phyloP scores from a whole-genome alignment of 805 yeast genomes.

The Myxozyma vanderwaltii region DNA sequence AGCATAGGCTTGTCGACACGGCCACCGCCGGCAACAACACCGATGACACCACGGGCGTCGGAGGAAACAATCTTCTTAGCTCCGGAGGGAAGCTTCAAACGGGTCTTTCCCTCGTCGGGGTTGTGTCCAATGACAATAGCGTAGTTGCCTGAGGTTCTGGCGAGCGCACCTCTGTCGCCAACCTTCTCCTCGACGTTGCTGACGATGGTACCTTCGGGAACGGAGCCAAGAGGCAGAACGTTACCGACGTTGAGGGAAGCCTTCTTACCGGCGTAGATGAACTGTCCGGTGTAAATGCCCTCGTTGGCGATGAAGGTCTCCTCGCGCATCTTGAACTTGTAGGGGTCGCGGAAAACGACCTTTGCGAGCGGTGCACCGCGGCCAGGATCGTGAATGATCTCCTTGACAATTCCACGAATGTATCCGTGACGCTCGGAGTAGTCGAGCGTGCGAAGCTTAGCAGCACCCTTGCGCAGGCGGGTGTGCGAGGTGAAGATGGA shows the following conservation, averaged over 20 bases:
- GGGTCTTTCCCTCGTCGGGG: constrained; percentile 98
- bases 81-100: constrained; percentile 99
- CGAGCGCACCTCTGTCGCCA: constrained; percentile 99
- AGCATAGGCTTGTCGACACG: constrained; percentile 99
- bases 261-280: constrained; percentile 97
- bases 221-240: constrained; percentile 93
- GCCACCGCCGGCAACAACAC: constrained; percentile 99
- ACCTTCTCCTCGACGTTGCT: constrained; percentile 98
- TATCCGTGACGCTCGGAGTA: constrained; percentile 99
- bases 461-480: constrained; percentile 99
- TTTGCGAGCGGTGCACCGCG: constrained; percentile 99
- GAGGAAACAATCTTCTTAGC: constrained; percentile 96
- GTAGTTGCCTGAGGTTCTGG: constrained; percentile 99
- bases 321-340: constrained; percentile 96
- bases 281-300: constrained; percentile 99
- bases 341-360: constrained; percentile 99
- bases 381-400: constrained; percentile 99
- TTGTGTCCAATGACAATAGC: constrained; percentile 99
- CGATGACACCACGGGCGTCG: constrained; percentile 98
- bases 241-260: constrained; percentile 97
- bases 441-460: constrained; percentile 98
- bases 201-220: constrained; percentile 99
- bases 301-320: constrained; percentile 99
- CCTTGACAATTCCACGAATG: constrained; percentile 99
- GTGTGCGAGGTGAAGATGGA: constrained; percentile 99